phyloP scores from a whole-genome alignment of 305 asterid species.

The Lippia alba region DNA sequence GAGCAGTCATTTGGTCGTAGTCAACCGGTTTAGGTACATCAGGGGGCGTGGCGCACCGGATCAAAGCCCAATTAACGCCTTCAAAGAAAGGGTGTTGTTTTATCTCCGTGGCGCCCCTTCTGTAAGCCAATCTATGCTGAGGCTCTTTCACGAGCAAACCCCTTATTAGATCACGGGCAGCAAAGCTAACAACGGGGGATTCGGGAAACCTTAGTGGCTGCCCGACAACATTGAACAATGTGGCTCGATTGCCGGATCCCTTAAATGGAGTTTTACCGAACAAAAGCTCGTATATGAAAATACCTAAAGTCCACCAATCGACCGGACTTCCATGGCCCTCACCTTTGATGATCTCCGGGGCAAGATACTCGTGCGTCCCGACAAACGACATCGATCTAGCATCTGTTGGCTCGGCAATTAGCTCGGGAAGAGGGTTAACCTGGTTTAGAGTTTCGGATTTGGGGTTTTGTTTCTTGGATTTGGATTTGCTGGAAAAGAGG shows the following conservation, averaged over 20 bases:
- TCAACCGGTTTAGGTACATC: conserved; percentile 51
- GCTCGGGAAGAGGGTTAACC: conserved; percentile 52
- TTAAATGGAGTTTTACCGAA: conserved; percentile 56
- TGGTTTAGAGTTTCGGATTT: conserved; percentile 46
- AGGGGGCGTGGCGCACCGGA: conserved; percentile 58
- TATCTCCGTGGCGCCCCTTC: conserved; percentile 61
- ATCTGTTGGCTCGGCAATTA: conserved; percentile 54
- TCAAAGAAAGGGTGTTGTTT: conserved; percentile 61
- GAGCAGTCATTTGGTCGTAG: conserved; percentile 32
- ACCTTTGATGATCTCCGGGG: conserved; percentile 59
- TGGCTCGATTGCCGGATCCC: conserved; percentile 56
- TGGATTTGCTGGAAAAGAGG: conserved; percentile 47
- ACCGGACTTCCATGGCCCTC: conserved; percentile 65
- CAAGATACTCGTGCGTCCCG: conserved; percentile 60
- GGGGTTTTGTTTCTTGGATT: conserved; percentile 36
- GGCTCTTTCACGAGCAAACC: conserved; percentile 60
- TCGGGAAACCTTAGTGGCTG: conserved; percentile 57
- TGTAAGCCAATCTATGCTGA: conserved; percentile 51
- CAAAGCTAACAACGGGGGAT: conserved; percentile 50
- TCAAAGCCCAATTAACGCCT: conserved; percentile 60
- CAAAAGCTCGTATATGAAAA: conserved; percentile 53
- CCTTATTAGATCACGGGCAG: conserved; percentile 54
- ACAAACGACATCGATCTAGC: conserved; percentile 63
- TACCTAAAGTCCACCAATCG: conserved; percentile 65
- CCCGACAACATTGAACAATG: conserved; percentile 52